These are phyloP conservation scores for Gonium pectorale DNA, from an alignment of 139 green algal genomes.

Conservation along the genomic window DNA sequence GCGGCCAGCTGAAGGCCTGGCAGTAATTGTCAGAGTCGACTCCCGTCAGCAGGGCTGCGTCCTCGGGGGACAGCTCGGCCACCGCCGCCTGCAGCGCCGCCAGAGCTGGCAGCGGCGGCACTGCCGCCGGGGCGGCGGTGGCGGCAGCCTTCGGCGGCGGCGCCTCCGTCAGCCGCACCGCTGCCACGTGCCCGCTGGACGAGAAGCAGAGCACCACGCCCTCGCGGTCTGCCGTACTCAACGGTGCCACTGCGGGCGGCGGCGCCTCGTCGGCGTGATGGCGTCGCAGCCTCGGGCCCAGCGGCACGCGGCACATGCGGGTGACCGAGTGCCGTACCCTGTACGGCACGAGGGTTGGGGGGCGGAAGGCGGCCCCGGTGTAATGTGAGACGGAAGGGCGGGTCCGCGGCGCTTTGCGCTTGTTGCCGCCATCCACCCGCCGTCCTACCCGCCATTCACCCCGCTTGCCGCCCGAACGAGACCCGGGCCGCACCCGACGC, in stretches of 20 bases:
- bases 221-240: neutral
- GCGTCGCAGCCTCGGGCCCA: neutral
- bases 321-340: slow-evolving; percentile 22
- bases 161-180: neutral
- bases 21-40: slow-evolving; percentile 2
- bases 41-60: slow-evolving; percentile 1
- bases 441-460: no score
- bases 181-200: neutral
- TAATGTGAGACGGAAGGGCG: neutral
- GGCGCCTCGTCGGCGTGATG: neutral
- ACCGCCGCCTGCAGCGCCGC: neutral
- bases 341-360: neutral
- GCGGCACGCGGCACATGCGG: slow-evolving; percentile 14
- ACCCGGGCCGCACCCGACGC: no score
- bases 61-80: neutral
- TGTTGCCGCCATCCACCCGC: neutral
- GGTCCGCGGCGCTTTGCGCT: no score
- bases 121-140: neutral
- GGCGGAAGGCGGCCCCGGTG: neutral
- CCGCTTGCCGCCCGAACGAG: no score
- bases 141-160: neutral
- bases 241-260: neutral
- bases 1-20: slow-evolving; percentile 29
- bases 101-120: neutral
- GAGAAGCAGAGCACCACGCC: slow-evolving; percentile 17